phyloP scores from a whole-genome alignment of 345 rosid genomes.

The Corchorus olitorius region DNA sequence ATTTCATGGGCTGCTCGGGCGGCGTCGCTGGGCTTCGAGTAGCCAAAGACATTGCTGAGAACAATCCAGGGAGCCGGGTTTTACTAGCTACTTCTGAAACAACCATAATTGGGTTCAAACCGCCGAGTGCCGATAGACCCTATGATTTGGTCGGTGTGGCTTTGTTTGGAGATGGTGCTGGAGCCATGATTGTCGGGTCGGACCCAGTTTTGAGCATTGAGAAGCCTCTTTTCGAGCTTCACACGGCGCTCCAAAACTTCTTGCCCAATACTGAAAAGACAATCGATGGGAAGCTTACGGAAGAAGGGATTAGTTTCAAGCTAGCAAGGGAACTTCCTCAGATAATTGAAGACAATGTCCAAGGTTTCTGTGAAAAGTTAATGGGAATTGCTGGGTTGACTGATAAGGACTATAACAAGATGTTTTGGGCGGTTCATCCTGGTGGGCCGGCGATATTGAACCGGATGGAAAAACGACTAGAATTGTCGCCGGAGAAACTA shows the following conservation, averaged over 20 bases:
- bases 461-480: constrained; percentile 75
- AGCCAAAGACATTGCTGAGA: constrained; percentile 94
- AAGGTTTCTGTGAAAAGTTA: constrained; percentile 71
- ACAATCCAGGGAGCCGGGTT: constrained; percentile 87
- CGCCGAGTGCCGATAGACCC: constrained; percentile 82
- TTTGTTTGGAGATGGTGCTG: constrained; percentile 92
- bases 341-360: constrained; percentile 85
- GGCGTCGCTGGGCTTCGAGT: constrained; percentile 94
- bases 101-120: constrained; percentile 89
- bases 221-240: constrained; percentile 87
- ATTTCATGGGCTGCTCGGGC: constrained; percentile 91
- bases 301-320: constrained; percentile 89
- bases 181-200: constrained; percentile 79
- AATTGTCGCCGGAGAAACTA: constrained; percentile 73
- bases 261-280: constrained; percentile 73
- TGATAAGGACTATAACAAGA: constrained; percentile 57
- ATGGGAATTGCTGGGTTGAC: constrained; percentile 48
- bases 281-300: constrained; percentile 88
- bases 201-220: constrained; percentile 56
- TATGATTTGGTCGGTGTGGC: constrained; percentile 98
- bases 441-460: constrained; percentile 98
- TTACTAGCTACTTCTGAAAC: constrained; percentile 91
- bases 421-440: constrained; percentile 99
- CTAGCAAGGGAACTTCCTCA: constrained; percentile 89
- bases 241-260: constrained; percentile 83